Evolutionary conservation across 345 rosid genomes (phyloP), one percentile per base, ranked within the genome.

Genomic region (Brassica juncea): DNA sequence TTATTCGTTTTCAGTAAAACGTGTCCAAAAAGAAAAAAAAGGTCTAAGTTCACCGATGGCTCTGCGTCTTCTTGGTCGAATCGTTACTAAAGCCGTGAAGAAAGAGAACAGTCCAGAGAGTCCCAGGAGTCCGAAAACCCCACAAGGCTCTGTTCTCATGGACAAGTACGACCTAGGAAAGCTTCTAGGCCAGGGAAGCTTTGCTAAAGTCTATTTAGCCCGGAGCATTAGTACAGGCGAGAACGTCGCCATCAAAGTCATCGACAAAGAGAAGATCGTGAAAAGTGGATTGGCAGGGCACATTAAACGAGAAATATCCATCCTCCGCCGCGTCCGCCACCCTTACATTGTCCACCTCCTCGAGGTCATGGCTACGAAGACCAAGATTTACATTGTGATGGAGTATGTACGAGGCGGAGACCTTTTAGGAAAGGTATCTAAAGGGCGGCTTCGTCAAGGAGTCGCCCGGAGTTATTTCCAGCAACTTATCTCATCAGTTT

Each of bases 331-430:
- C 5, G 86, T 94, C 25, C 80, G 78, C 74, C 97, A 94, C 64
- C 94, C 88, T 0, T 64, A 87, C 82, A 90, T 93, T 72, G 97
- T 93, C 16, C 85, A 81, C 66, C 91, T 90, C 52, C 65, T 76
- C 76, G 99, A 94, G 77, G 99, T 94, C 11, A 70, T 90, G 65
- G 99, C 99, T 23, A 84, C 99, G 37, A 90, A 88, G 72, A 80
- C 96, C 1, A 93, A 90, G 86, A 95, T 95, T 39, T 93, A 91
- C 83, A 89, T 89, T 64, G 94, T 93, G n/a, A 86, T 95, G 92
- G 99, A 95, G 82, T 87, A 86, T 42, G 90, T 89, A 59, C 86
- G 88, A 69, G 99, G 99, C 1, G 98, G 99, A n/a, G 99, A 95
- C 68, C 82, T 95, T 66, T 95, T 89, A 73, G 77, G 90, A 4